Base-by-base conservation (phyloP, 106 monocot species). In the Allium fistulosum region DNA sequence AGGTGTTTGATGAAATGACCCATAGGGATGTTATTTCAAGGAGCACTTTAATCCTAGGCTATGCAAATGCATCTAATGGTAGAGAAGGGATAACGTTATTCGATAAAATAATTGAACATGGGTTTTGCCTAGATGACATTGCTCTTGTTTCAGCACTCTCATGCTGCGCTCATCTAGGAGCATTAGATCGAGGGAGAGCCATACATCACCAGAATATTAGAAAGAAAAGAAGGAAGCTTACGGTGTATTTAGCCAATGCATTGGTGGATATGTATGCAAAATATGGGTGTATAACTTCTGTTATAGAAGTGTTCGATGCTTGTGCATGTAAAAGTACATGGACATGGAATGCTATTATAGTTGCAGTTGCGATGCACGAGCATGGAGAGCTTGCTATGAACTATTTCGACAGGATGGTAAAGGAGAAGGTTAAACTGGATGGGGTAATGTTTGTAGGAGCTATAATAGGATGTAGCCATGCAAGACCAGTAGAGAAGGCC, bases 281-380 rank as follows among this genome's bases (percentile, higher is more conserved):
- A 59, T 90, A 85, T 11, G 90, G 90, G 17, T 73, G 75, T 61
- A 68, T 90, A 11, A 22, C 28, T 2, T 16, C 22, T 10, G 90
- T 85, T 0, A 13, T 15, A 15, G 66, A 78, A 53, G 26, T 78
- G 0, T 90, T 90, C 52, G 75, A 85, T 58, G 65, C 9, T 4
- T 64, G 67, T 58, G 46, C 66, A 8, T 7, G 45, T 8, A 77
- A 49, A 68, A 85, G 83, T 48, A 6, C 80, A 65, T 85, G 75
- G 75, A 85, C 85, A 1, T 90, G 90, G 90, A 90, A 90, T 53
- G 82, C 85, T 6, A 66, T 85, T 10, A 71, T 90, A 11, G 75
- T 79, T 22, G 88, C 79, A 7, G 57, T 80, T 0, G 88, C 79
- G 6, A 71, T 82, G 77, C 79, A 88, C 18, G 89, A 85, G 22